These are phyloP conservation scores for Diaporthe sp. DNA, from an alignment of 2,329 filamentous ascomycete species.

Conservation along the genomic window DNA sequence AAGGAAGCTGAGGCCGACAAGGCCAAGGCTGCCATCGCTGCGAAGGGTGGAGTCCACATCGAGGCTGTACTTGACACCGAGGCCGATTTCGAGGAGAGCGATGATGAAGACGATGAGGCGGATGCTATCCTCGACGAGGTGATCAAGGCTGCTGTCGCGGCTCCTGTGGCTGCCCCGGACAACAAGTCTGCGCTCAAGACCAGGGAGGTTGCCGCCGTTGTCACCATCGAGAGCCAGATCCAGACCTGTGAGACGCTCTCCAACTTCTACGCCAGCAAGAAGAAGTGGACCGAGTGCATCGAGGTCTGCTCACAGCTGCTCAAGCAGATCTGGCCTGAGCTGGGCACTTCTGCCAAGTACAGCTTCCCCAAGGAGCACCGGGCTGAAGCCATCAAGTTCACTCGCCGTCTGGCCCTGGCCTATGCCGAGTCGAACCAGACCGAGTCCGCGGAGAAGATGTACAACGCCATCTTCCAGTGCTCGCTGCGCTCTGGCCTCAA, in stretches of 20 bases:
- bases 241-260: slow-evolving; percentile 42
- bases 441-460: slow-evolving; percentile 44
- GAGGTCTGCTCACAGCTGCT: slow-evolving; percentile 41
- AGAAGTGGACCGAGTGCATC: slow-evolving; percentile 41
- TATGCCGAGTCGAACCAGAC: slow-evolving; percentile 44
- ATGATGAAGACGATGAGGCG: slow-evolving; percentile 40
- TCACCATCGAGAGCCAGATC: slow-evolving; percentile 42
- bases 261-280: slow-evolving; percentile 41
- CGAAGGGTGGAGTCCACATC: slow-evolving; percentile 37
- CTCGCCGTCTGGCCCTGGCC: slow-evolving; percentile 41
- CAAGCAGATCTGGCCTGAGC: slow-evolving; percentile 43
- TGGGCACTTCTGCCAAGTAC: slow-evolving; percentile 40
- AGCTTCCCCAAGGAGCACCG: slow-evolving; percentile 42
- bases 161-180: slow-evolving; percentile 17
- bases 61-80: slow-evolving; percentile 38
- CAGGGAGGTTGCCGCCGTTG: slow-evolving; percentile 39
- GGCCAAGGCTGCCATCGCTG: slow-evolving; percentile 35
- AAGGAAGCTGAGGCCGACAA: slow-evolving; percentile 40
- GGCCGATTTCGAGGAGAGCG: slow-evolving; percentile 36
- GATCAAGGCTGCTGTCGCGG: slow-evolving; percentile 37
- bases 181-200: slow-evolving; percentile 33
- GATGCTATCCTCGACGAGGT: slow-evolving; percentile 41
- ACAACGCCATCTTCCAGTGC: slow-evolving; percentile 43
- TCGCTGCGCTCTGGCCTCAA: slow-evolving; percentile 44
- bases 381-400: slow-evolving; percentile 40